phyloP scores from a whole-genome alignment of 2,329 filamentous ascomycete genomes.

The Colletotrichum musicola region DNA sequence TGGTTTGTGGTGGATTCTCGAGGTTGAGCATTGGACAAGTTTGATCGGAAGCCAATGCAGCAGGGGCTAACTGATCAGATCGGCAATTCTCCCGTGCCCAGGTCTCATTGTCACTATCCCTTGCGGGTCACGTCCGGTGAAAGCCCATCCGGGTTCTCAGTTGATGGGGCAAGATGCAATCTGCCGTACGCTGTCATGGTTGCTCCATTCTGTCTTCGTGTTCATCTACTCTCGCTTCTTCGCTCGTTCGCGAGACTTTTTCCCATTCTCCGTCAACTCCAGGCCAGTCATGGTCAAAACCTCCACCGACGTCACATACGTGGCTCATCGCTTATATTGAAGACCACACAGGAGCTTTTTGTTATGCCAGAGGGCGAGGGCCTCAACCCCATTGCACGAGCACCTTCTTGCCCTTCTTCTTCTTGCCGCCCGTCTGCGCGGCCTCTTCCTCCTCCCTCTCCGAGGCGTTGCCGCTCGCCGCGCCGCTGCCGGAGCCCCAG shows the following conservation, averaged over 20 bases:
- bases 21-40: too few species aligned
- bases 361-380: background rate
- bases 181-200: background rate
- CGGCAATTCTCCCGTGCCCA: too few species aligned
- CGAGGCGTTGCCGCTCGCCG: slow-evolving; percentile 42
- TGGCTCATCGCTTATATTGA: too few species aligned
- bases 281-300: background rate
- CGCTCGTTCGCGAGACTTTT: background rate
- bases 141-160: background rate
- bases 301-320: too few species aligned
- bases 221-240: background rate
- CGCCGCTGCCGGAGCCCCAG: slow-evolving; percentile 58
- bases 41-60: too few species aligned
- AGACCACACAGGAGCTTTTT: background rate
- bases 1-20: too few species aligned
- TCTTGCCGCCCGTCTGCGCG: slow-evolving; percentile 46
- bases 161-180: background rate
- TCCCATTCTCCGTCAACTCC: background rate
- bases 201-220: background rate
- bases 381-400: slow-evolving; percentile 70
- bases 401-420: slow-evolving; percentile 72
- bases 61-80: too few species aligned
- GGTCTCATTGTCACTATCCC: too few species aligned
- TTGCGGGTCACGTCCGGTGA: background rate
- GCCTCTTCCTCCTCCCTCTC: slow-evolving; percentile 46